Evolutionary conservation across 148 eudicot species (phyloP).

Genomic region (Tetragonia tetragonoides): DNA sequence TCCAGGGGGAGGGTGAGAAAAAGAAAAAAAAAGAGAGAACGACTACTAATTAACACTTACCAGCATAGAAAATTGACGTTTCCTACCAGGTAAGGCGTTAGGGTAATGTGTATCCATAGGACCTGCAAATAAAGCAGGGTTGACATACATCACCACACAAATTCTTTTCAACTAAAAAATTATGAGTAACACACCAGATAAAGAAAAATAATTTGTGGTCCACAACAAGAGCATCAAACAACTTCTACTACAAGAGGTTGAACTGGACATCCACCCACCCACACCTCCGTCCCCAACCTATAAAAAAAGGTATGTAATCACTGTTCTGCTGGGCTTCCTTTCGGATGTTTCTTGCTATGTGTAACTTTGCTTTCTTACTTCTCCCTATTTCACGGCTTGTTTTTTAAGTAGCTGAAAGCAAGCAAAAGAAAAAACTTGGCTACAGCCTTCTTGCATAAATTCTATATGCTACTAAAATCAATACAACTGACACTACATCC

Average conservation of each 20-base stretch:
- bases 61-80: constrained; percentile 29
- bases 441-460: not conserved
- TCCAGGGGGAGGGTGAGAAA: not conserved
- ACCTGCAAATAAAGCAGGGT: constrained; percentile 12
- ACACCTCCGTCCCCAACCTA: not conserved
- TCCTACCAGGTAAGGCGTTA: constrained; percentile 26
- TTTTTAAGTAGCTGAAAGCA: not conserved
- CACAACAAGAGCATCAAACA: not conserved
- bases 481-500: not conserved
- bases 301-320: no score
- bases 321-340: not conserved
- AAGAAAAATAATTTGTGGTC: not conserved
- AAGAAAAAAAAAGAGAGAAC: not conserved
- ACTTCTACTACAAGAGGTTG: not conserved
- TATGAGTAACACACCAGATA: no score
- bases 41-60: constrained; percentile 17
- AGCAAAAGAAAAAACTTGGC: not conserved
- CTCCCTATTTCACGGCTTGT: not conserved
- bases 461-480: not conserved
- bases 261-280: not conserved
- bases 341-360: not conserved
- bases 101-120: constrained; percentile 22
- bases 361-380: not conserved
- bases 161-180: not conserved
- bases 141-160: not conserved